phyloP scores from a whole-genome alignment of 257 asterid genomes.

The Solanum habrochaites region DNA sequence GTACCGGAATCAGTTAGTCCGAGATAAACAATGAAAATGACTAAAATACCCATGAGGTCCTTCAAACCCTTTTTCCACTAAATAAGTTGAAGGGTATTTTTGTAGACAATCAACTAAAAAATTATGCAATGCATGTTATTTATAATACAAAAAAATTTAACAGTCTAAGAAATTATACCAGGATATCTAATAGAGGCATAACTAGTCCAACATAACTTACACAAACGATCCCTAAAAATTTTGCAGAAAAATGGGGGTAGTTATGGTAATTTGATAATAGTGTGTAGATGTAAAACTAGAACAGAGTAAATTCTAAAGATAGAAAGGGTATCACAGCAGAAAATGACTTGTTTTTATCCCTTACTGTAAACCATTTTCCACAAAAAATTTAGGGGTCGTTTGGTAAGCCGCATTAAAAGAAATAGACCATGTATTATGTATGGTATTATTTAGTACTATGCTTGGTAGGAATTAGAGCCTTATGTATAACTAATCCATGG shows the following conservation, averaged over 20 bases:
- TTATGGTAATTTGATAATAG: background rate
- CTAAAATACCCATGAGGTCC: background rate
- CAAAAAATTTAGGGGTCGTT: rapidly evolving
- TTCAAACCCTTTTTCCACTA: background rate
- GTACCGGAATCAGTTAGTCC: background rate
- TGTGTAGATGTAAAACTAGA: background rate
- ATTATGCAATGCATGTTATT: background rate
- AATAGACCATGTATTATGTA: too few relatives aligned
- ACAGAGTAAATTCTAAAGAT: background rate
- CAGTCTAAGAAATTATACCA: background rate
- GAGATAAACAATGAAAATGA: background rate
- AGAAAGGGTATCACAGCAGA: background rate
- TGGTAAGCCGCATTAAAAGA: too few relatives aligned
- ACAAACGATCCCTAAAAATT: background rate
- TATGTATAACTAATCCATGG: too few relatives aligned
- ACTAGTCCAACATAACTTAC: background rate
- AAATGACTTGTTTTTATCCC: background rate
- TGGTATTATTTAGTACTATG: too few relatives aligned
- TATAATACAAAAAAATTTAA: background rate
- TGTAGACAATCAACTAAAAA: background rate
- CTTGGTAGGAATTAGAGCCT: too few relatives aligned
- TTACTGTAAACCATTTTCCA: background rate
- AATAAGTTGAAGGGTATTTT: background rate
- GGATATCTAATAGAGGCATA: background rate
- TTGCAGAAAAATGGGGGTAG: background rate